Conservation (phyloP, 2,329 filamentous ascomycete species). For the Fusarium xylarioides region DNA sequence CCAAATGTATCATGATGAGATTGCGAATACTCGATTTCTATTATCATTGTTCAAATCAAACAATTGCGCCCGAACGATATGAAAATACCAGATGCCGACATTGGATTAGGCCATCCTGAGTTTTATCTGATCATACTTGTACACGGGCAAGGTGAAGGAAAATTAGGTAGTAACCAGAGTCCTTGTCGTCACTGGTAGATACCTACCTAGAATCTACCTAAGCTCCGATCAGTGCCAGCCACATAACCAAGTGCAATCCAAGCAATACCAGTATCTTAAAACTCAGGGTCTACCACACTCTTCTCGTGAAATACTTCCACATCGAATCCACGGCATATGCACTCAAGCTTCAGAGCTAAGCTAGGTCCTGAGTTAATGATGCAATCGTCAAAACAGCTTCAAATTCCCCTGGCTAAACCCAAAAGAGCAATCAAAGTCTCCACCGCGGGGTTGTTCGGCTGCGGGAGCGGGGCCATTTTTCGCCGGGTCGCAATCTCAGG, state of each 20-base stretch:
- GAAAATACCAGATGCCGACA: not conserved
- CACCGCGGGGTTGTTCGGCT: conserved; percentile 16
- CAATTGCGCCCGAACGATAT: not conserved
- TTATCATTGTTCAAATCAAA: fast-evolving
- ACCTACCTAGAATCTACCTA: too few species aligned
- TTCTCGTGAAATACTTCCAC: not conserved
- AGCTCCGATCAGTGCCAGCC: not conserved
- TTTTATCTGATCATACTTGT: not conserved
- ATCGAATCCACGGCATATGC: not conserved
- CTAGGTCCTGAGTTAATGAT: conserved; percentile 17
- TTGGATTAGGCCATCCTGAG: not conserved
- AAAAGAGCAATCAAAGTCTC: not conserved
- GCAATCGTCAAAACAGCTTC: conserved; percentile 13
- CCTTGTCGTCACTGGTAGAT: too few species aligned
- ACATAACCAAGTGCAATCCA: not conserved
- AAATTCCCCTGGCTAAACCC: conserved; percentile 18
- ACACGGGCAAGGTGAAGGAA: too few species aligned
- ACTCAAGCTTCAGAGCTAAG: not conserved
- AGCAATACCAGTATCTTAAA: not conserved
- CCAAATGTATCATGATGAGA: not conserved
- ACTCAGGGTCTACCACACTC: fast-evolving
- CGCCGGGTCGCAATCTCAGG: conserved; percentile 16
- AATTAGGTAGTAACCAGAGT: too few species aligned
- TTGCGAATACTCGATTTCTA: too few species aligned
- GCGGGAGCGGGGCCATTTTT: conserved; percentile 39